Base-by-base conservation (phyloP, 2,329 filamentous ascomycete genomes). In the Trichoderma arundinaceum region DNA sequence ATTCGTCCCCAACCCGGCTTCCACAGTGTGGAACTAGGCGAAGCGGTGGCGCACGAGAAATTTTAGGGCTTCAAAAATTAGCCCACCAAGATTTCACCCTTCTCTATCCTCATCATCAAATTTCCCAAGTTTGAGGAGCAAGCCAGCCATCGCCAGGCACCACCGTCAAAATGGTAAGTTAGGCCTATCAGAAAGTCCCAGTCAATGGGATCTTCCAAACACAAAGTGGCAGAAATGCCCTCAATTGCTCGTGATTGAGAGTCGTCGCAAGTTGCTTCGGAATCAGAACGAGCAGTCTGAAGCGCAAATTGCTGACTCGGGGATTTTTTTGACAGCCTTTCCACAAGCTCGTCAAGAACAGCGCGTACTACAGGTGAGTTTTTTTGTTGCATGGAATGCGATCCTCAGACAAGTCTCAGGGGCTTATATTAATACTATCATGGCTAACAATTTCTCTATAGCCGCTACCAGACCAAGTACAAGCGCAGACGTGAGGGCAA, bases 301-400 rank as follows among this genome's bases (percentile, higher is more conserved):
- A 97, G 94, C 93, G 94, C 88, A 89, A 97, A 97, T 97, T 97
- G 94, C 94, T 97, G 94, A 97, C 92, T 97, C 92, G 89, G 82
- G 86, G 84, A 82, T 82, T 80, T 77, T 80, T 77, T 69, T 79
- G 72, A 74, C 80, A 97, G 93, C 80, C 87, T 83, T 94, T 93
- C 90, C 88, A 92, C 88, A 98, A 98, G 89, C 83, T 90, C 81
- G 88, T 95, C 81, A 98, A 98, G 91, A 97, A 90, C 88, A 93
- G 90, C 84, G 91, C 95, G 81, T 99, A 98, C 92, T 97, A 92
- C 89, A 97, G 92, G 92, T 96, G 78, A 90, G 90, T 83, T 67
- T 63, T 22, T 35, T 83, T 67, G 59, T 22, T 28, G 35, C 44
- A 32, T 33, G 44, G 10, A 28, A 33, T 28, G n/a, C 22, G 17